phyloP scores from a whole-genome alignment of 2,329 filamentous ascomycete genomes.

The Stemphylium beticola region DNA sequence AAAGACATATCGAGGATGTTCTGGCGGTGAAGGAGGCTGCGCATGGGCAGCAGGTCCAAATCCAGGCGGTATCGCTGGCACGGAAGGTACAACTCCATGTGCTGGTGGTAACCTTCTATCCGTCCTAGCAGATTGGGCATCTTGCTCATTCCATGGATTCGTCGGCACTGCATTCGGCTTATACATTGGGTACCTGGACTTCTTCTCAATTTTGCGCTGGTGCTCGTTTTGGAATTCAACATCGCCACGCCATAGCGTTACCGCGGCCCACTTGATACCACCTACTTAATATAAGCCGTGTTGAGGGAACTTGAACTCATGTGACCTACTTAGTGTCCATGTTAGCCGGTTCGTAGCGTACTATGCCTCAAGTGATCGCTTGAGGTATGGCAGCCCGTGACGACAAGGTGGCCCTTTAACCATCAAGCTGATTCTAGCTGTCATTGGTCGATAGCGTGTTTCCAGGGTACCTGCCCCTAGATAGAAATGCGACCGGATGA shows the following conservation, averaged over 20 bases:
- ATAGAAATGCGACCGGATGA: too few species aligned
- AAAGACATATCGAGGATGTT: background rate
- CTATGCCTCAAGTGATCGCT: background rate
- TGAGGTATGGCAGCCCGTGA: slow-evolving; percentile 1
- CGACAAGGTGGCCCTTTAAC: background rate
- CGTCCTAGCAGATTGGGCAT: background rate
- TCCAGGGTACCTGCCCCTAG: too few species aligned
- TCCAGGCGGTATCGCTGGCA: background rate
- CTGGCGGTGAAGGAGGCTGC: background rate
- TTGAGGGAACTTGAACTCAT: background rate
- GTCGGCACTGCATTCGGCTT: background rate
- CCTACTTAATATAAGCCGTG: background rate
- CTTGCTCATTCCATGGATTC: background rate
- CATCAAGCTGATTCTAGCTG: background rate
- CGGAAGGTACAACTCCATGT: background rate
- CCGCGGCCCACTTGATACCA: background rate
- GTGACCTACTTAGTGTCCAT: background rate
- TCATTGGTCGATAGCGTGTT: too few species aligned
- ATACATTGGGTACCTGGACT: background rate
- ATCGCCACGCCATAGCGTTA: background rate
- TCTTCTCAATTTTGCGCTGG: background rate
- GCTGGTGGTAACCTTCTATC: background rate
- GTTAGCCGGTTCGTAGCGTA: background rate
- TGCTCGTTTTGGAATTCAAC: background rate
- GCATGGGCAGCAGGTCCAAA: background rate